Percentiles rank a stretch among this genome's conserved stretches.
These are phyloP conservation scores for Chlamydomonas schloesseri DNA, from an alignment of 139 green algal genomes.

Conservation along the genomic window DNA sequence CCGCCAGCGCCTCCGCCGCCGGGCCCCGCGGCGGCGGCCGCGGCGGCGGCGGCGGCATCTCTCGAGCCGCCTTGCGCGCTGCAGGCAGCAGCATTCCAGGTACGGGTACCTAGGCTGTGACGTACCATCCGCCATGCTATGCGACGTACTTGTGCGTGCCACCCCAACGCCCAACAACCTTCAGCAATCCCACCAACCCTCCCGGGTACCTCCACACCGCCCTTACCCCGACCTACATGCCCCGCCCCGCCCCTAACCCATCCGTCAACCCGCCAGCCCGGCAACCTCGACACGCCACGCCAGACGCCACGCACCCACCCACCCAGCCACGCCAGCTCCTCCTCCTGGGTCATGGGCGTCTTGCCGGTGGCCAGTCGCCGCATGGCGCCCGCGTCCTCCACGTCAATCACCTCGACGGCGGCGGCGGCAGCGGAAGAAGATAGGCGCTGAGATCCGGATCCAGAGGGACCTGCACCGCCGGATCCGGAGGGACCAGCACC, in stretches of 20 bases:
- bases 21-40: constrained; percentile 9
- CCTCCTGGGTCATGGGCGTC: constrained; percentile 1
- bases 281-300: too few species aligned
- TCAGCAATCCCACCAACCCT: too few species aligned
- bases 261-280: too few species aligned
- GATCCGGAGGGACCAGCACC: neutral
- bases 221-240: neutral
- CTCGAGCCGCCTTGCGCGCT: neutral
- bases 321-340: constrained; percentile 16
- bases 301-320: constrained; percentile 17
- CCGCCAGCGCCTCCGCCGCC: constrained; percentile 24
- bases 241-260: neutral
- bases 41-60: neutral
- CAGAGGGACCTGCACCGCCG: neutral
- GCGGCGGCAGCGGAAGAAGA: neutral
- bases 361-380: constrained; percentile 34
- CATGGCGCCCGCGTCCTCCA: constrained; percentile 40
- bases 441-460: too few species aligned
- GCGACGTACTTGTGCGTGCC: too few species aligned
- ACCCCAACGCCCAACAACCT: too few species aligned
- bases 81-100: neutral
- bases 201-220: neutral
- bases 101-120: too few species aligned
- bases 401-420: constrained; percentile 10
- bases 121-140: too few species aligned